Conservation (phyloP, 225 moss, liverwort and hornwort species). For the Neckera pumila region DNA sequence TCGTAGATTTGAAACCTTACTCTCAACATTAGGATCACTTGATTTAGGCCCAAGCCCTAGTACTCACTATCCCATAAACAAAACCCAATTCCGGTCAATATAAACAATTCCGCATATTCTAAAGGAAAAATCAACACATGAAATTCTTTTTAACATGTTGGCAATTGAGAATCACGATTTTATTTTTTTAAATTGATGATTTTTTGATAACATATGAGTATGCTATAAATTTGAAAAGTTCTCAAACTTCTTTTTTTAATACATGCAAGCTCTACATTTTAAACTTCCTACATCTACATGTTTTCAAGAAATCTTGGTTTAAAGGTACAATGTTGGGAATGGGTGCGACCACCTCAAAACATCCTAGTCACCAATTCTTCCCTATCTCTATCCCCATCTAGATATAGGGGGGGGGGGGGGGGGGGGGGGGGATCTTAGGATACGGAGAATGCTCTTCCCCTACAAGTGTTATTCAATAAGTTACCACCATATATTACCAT, state of each 20-base stretch:
- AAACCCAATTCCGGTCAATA: not conserved
- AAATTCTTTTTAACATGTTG: not conserved
- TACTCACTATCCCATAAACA: not conserved
- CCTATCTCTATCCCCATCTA: not conserved
- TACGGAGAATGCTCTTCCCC: no score
- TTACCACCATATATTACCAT: not conserved
- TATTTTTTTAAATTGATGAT: not conserved
- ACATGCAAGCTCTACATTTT: not conserved
- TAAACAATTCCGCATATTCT: not conserved
- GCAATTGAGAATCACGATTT: no score
- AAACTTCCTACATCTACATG: no score
- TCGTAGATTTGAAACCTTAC: not conserved
- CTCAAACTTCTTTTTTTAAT: rapidly evolving
- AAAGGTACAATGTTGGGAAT: no score
- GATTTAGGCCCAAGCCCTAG: not conserved
- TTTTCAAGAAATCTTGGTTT: not conserved
- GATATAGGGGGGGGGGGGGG: not conserved
- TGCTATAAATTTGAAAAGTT: not conserved
- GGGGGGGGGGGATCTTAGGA: no score
- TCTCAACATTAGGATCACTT: not conserved
- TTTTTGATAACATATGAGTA: rapidly evolving
- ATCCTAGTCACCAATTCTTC: not conserved
- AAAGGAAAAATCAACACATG: no score
- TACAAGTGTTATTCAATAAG: not conserved
- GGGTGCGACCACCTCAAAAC: no score